Evolutionary conservation across 2,329 filamentous ascomycete genomes (phyloP).

Genomic region (Ascochyta koolunga): DNA sequence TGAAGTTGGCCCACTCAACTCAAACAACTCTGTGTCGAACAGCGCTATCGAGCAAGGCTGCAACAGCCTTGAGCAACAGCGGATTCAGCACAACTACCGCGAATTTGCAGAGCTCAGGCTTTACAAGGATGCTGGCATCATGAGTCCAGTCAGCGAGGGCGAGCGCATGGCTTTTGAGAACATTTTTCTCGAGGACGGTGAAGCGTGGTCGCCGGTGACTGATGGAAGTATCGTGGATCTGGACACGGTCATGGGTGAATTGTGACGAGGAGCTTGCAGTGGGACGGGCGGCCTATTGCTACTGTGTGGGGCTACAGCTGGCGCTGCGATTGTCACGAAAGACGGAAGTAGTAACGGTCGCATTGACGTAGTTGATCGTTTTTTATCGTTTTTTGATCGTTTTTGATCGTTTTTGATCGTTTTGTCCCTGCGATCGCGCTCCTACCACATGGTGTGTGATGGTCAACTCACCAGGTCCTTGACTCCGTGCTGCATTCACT

Average conservation of each 20-base stretch:
- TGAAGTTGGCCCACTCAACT: too few relatives aligned
- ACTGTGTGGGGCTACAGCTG: not conserved
- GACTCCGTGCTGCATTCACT: too few relatives aligned
- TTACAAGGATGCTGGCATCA: constrained; percentile 12
- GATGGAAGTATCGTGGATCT: not conserved
- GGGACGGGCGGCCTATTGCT: not conserved
- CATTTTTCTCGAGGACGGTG: constrained; percentile 24
- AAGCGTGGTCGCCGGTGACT: constrained; percentile 2
- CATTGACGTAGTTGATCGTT: too few relatives aligned
- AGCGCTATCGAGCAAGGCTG: not conserved
- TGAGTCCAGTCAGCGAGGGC: constrained; percentile 15
- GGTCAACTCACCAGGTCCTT: too few relatives aligned
- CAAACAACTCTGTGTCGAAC: not conserved
- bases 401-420: too few relatives aligned
- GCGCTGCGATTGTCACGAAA: not conserved
- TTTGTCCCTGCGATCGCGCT: too few relatives aligned
- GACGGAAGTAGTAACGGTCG: too few relatives aligned
- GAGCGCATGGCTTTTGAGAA: constrained; percentile 24
- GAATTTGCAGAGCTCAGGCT: constrained; percentile 16
- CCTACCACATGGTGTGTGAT: too few relatives aligned
- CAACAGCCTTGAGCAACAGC: not conserved
- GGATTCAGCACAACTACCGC: constrained; percentile 23
- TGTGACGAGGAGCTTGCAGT: not conserved
- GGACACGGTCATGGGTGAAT: not conserved
- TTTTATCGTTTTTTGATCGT: too few relatives aligned